Evolutionary conservation across 106 monocot species (phyloP), one percentile per base, ranked within the genome.

Genomic region (Allium fistulosum): DNA sequence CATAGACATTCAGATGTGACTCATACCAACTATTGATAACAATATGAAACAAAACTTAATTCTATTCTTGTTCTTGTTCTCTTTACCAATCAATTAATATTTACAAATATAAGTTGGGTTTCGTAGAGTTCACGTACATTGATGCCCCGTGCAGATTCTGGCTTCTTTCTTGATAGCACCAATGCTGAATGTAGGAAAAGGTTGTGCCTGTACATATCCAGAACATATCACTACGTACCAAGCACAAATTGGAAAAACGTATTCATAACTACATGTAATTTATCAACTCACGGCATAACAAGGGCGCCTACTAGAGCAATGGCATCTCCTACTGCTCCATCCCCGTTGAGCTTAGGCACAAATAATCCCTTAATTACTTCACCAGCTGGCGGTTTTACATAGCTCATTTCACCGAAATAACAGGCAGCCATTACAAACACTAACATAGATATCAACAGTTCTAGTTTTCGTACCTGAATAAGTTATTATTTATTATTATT

Each of bases 101-200:
- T 37, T 4, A 37, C 37, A 37, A 37, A 37, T 37, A 5, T 37
- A 37, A 0, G 5, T 5, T 37, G 37, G 2, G 37, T 37, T 37
- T 37, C 37, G 37, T 37, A 37, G 37, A 37, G 37, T 9, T 4
- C 46, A 52, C 80, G 57, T 46, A 85, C 85, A 64, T 81, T 75
- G 53, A 85, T 85, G 60, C 85, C 81, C 69, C 59, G 57, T 4
- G 10, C 50, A 8, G 85, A 65, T 6, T 69, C 28, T 10, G 78
- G 77, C 5, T 58, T 72, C 55, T 78, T 85, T 52, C 85, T 78
- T 9, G 85, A 85, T 26, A 85, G 85, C 57, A 85, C 85, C 53
- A 85, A 63, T 0, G 85, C 85, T 17, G 85, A 85, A 64, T 85
- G 85, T 26, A 85, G 69, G 61, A 85, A 85, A 11, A 85, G 78